Percentiles rank a stretch among this genome's conserved stretches.
Evolutionary conservation across 768 basidiomycete genomes (phyloP).

Genomic region (Suillus cothurnatus): DNA sequence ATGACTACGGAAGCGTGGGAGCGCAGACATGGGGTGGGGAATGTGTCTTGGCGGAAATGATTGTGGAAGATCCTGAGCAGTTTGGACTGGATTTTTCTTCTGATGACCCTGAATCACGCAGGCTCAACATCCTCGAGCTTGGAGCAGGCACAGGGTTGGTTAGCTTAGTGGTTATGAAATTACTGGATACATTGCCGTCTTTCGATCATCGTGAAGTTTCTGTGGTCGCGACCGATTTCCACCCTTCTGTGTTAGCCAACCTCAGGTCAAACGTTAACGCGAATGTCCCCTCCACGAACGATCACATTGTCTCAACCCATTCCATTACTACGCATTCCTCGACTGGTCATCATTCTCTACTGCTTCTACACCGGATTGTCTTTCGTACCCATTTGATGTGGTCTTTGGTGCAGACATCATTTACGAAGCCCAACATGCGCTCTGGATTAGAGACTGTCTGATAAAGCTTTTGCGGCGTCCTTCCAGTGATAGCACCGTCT

Average conservation of each 20-base stretch:
- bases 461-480: conserved; percentile 37
- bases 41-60: conserved; percentile 76
- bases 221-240: conserved; percentile 52
- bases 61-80: conserved; percentile 54
- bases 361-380: conserved; percentile 18
- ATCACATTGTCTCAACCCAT: conserved; percentile 4
- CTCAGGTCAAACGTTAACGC: conserved; percentile 43
- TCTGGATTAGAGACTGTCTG: conserved; percentile 49
- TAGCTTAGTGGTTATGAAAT: conserved; percentile 41
- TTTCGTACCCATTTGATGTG: conserved; percentile 46
- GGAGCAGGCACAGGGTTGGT: conserved; percentile 63
- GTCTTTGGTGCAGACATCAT: conserved; percentile 57
- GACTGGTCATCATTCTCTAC: conserved; percentile 42
- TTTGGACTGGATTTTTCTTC: conserved; percentile 44
- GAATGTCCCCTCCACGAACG: conserved; percentile 31
- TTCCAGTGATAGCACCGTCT: not conserved
- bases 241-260: conserved; percentile 51
- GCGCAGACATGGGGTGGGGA: conserved; percentile 91
- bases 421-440: conserved; percentile 51
- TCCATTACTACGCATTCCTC: conserved; percentile 32
- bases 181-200: conserved; percentile 20
- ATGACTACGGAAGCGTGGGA: conserved; percentile 73
- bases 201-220: conserved; percentile 13
- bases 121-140: conserved; percentile 50
- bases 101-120: not conserved